Percentiles rank a stretch among this genome's conserved stretches.
phyloP scores from a whole-genome alignment of 1,284 basidiomycete species.

The Rhodotorula sp. region DNA sequence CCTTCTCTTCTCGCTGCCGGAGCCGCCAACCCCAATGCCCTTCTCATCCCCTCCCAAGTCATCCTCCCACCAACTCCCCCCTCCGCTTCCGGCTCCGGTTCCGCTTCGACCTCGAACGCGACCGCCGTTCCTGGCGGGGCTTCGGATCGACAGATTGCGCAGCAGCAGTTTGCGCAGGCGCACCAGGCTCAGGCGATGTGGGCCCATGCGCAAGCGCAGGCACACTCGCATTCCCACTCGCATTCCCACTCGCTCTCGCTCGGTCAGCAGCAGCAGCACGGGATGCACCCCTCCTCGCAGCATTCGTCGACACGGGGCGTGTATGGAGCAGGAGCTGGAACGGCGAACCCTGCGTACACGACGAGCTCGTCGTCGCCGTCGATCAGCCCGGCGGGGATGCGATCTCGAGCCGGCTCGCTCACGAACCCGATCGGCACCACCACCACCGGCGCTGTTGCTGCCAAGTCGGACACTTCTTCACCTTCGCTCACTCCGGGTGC shows the following conservation, averaged over 20 bases:
- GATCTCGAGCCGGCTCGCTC: not conserved
- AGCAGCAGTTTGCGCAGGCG: conserved; percentile 35
- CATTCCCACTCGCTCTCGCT: not conserved
- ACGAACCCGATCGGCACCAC: not conserved
- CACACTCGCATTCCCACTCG: not conserved
- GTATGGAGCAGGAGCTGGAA: not conserved
- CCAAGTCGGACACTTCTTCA: not conserved
- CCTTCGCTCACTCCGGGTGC: not conserved
- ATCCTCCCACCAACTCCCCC: not conserved
- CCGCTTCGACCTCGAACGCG: not conserved
- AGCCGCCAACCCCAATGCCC: not conserved
- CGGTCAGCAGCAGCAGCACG: not conserved
- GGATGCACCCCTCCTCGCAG: not conserved
- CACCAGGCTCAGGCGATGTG: conserved; percentile 34
- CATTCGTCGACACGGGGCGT: not conserved
- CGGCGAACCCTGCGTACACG: not conserved
- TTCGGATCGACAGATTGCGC: conserved; percentile 17
- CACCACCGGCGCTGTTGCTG: not conserved
- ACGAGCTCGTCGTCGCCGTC: not conserved
- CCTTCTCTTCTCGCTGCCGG: not conserved
- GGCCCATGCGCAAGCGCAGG: conserved; percentile 8
- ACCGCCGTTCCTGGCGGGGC: not conserved
- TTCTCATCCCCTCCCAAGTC: conserved; percentile 14
- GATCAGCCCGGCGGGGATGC: not conserved
- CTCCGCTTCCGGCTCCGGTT: not conserved